phyloP scores from a whole-genome alignment of 2,329 filamentous ascomycete species.

The Seiridium cupressi region DNA sequence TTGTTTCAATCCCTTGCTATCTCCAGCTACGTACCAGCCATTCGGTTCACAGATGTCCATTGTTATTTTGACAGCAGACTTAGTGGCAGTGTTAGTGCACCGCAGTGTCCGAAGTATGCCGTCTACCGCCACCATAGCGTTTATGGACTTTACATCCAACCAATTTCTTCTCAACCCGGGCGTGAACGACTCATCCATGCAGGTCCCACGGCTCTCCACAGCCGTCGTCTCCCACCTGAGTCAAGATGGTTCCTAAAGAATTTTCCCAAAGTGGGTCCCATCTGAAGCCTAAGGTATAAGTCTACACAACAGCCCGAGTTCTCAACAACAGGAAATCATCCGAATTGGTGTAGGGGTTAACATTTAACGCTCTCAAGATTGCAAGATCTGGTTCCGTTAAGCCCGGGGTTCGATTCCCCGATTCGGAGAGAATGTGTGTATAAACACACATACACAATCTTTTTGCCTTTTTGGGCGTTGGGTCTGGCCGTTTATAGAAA shows the following conservation, averaged over 20 bases:
- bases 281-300: not conserved
- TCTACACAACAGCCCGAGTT: not conserved
- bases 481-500: not conserved
- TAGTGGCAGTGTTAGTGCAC: no score
- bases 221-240: not conserved
- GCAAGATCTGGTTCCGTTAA: constrained; percentile 14
- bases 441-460: not conserved
- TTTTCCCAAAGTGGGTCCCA: not conserved
- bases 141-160: no score
- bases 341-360: not conserved
- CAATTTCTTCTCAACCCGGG: not conserved
- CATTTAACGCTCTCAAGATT: not conserved
- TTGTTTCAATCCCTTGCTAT: no score
- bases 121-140: no score
- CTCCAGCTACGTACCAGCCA: no score
- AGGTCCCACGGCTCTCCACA: not conserved
- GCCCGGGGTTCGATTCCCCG: constrained; percentile 28
- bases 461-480: not conserved
- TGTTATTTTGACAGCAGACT: no score
- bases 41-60: no score
- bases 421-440: constrained; percentile 15
- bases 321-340: not conserved
- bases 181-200: not conserved
- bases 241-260: not conserved
- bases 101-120: no score